These are phyloP conservation scores for Glaciozyma martinii DNA, from an alignment of 768 basidiomycete species.

Conservation along the genomic window DNA sequence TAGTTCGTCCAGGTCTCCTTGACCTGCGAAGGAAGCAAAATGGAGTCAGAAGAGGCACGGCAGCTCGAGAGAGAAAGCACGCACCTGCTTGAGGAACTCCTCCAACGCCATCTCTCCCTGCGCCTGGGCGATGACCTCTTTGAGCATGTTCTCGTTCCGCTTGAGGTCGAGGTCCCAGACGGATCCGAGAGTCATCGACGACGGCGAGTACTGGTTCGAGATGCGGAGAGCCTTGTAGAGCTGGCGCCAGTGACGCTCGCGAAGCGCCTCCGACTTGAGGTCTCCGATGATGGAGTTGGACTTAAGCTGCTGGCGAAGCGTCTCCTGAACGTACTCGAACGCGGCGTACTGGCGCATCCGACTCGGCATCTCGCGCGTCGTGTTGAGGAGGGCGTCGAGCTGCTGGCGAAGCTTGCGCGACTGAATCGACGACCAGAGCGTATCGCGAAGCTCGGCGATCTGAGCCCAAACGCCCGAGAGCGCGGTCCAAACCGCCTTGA, in stretches of 20 bases:
- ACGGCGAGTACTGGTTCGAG: constrained; percentile 63
- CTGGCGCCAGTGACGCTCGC: constrained; percentile 97
- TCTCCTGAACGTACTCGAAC: constrained; percentile 94
- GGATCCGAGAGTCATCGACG: constrained; percentile 87
- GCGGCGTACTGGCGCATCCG: constrained; percentile 98
- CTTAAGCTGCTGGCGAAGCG: constrained; percentile 73
- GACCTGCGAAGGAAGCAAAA: constrained; percentile 54
- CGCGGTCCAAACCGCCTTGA: constrained; percentile 98
- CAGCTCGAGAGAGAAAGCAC: constrained; percentile 7
- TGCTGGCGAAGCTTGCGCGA: constrained; percentile 90
- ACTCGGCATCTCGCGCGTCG: constrained; percentile 98
- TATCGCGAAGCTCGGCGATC: constrained; percentile 76
- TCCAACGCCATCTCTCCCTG: constrained; percentile 67
- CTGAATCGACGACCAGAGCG: constrained; percentile 78
- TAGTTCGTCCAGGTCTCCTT: constrained; percentile 96
- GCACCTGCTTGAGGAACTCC: constrained; percentile 47
- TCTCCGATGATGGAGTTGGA: constrained; percentile 83
- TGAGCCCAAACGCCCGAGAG: constrained; percentile 95
- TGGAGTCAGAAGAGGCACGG: not conserved
- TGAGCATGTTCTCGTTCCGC: constrained; percentile 80
- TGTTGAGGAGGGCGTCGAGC: constrained; percentile 76
- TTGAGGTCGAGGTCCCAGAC: constrained; percentile 96
- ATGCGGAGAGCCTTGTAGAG: constrained; percentile 79
- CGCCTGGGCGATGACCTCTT: constrained; percentile 91
- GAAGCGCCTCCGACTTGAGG: constrained; percentile 90